Evolutionary conservation across 2,329 filamentous ascomycete genomes (phyloP), one percentile per base, ranked within the genome.

Genomic region (Piedraia hortae): DNA sequence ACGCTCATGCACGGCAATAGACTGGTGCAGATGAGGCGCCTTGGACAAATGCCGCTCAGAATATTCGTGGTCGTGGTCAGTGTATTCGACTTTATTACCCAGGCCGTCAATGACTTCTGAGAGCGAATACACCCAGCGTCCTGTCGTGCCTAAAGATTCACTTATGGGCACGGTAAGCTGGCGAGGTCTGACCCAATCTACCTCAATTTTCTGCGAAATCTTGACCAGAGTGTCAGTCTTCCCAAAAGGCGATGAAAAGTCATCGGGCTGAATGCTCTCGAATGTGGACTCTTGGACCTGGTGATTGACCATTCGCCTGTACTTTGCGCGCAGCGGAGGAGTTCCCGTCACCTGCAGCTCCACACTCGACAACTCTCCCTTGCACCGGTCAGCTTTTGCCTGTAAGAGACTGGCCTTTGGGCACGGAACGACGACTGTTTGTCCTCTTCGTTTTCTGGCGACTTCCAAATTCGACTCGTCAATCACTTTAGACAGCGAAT

Each of bases 51-150:
- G 30, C 8, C 29, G 32, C 5, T 39, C 33, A 20, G 41, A 36
- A 8, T 75, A 66, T 16, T 56, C 51, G n/a, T 85, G 72, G 18
- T 85, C 72, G 8, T 57, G 51, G 3, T 56, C 45, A 3, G 58
- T 51, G 39, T 90, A 97, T 30, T 66, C 71, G 27, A 80, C 67
- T 16, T 70, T 50, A 36, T 97, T 97, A 20, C 80, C 80, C 33
- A 80, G 71, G 2, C 66, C 82, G 49, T 97, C 85, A 27, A 75
- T 65, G 5, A 97, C 75, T 43, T 91, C 75, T 33, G 91, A 75
- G 23, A 97, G 66, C 1, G 71, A 68, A 41, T 93, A 97, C 28
- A 71, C 57, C 80, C 82, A 93, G 23, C 65, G 58, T 9, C 82
- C 85, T 22, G 70, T 60, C 4, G 57, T 56, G 21, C 62, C 63